These are phyloP conservation scores for Lachancea fermentati DNA, from an alignment of 805 yeast species.

Conservation along the genomic window DNA sequence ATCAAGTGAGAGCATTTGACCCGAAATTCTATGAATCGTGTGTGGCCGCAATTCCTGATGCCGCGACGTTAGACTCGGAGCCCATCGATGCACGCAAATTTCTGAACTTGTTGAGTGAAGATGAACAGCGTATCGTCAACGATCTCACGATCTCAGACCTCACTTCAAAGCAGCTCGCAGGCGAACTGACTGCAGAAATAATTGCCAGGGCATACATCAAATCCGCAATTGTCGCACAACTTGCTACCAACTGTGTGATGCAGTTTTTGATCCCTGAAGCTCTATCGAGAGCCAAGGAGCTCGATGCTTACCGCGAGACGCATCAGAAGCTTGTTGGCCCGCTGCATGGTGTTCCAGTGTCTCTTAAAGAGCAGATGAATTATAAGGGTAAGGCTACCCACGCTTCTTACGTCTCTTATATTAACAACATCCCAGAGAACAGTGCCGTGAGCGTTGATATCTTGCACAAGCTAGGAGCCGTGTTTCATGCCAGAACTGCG, in stretches of 20 bases:
- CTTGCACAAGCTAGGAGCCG: slow-evolving; percentile 50
- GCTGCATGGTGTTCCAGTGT: slow-evolving; percentile 63
- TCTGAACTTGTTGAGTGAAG: slow-evolving; percentile 17
- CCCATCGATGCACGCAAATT: slow-evolving; percentile 20
- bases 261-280: slow-evolving; percentile 64
- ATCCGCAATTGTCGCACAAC: slow-evolving; percentile 59
- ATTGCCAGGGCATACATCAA: slow-evolving; percentile 61
- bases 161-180: slow-evolving; percentile 40
- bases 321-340: slow-evolving; percentile 58
- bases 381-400: slow-evolving; percentile 50
- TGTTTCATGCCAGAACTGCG: slow-evolving; percentile 58
- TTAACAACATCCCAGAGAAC: slow-evolving; percentile 42
- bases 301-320: slow-evolving; percentile 46
- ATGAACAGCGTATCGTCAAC: slow-evolving; percentile 40
- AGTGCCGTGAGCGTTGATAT: slow-evolving; percentile 46
- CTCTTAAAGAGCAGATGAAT: slow-evolving; percentile 60
- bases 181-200: slow-evolving; percentile 43
- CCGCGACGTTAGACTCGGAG: slow-evolving; percentile 18
- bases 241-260: slow-evolving; percentile 53
- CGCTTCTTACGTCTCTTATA: slow-evolving; percentile 52
- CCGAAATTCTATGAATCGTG: slow-evolving; percentile 18
- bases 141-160: slow-evolving; percentile 38
- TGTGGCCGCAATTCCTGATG: slow-evolving; percentile 15
- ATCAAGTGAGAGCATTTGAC: slow-evolving; percentile 19
- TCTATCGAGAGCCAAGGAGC: slow-evolving; percentile 46